Evolutionary conservation across 1,139 yeast genomes (phyloP).

Genomic region (Candida sp.): DNA sequence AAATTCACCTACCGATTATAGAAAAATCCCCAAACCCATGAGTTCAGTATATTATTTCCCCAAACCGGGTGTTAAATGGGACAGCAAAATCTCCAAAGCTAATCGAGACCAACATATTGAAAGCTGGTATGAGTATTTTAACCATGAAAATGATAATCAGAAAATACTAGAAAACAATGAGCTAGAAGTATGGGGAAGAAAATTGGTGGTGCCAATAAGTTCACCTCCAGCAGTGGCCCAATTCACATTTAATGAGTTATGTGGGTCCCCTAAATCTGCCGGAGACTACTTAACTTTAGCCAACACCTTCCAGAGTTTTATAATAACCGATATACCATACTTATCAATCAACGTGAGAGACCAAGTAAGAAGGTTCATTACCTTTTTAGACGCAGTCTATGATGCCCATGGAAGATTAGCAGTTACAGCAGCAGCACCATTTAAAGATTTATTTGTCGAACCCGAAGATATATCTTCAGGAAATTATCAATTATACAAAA

Average conservation of each 20-base stretch:
- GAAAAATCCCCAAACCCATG: slow-evolving; percentile 81
- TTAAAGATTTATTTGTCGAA: slow-evolving; percentile 81
- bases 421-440: slow-evolving; percentile 84
- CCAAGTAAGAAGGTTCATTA: slow-evolving; percentile 83
- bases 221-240: slow-evolving; percentile 84
- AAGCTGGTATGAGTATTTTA: slow-evolving; percentile 78
- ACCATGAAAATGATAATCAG: slow-evolving; percentile 44
- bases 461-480: slow-evolving; percentile 63
- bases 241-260: slow-evolving; percentile 78
- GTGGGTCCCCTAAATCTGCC: slow-evolving; percentile 89
- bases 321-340: slow-evolving; percentile 89
- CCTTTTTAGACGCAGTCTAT: slow-evolving; percentile 92
- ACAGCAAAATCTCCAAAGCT: slow-evolving; percentile 47
- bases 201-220: slow-evolving; percentile 69
- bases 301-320: slow-evolving; percentile 68
- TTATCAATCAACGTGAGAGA: slow-evolving; percentile 77
- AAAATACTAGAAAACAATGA: slow-evolving; percentile 29
- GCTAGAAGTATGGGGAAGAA: slow-evolving; percentile 84
- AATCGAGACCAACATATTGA: slow-evolving; percentile 62
- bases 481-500: slow-evolving; percentile 47
- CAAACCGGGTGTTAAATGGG: slow-evolving; percentile 55
- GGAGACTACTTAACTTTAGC: slow-evolving; percentile 92
- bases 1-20: slow-evolving; percentile 90
- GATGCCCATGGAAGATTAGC: slow-evolving; percentile 86
- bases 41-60: slow-evolving; percentile 82